These are phyloP conservation scores for Zygnema cylindricum DNA, from an alignment of 139 green algal species.

Conservation along the genomic window DNA sequence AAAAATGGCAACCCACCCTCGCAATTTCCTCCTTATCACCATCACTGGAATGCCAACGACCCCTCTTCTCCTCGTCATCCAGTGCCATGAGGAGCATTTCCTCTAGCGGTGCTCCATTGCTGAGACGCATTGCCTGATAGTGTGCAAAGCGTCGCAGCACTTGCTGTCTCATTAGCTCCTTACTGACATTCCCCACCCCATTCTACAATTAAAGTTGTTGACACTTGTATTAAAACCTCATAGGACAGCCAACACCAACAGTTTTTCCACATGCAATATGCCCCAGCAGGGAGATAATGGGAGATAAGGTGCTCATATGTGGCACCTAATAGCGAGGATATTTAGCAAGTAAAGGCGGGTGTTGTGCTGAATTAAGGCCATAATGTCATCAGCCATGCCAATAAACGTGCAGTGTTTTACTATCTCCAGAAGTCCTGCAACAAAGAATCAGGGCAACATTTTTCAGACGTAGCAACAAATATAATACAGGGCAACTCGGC, in stretches of 20 bases:
- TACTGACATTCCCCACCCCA: slow-evolving; percentile 65
- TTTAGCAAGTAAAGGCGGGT: slow-evolving; percentile 89
- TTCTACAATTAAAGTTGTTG: too few relatives aligned
- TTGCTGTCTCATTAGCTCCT: slow-evolving; percentile 89
- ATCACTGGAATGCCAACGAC: slow-evolving; percentile 68
- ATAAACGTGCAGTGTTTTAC: slow-evolving; percentile 78
- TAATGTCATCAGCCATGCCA: slow-evolving; percentile 78
- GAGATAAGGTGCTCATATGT: too few relatives aligned
- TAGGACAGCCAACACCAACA: too few relatives aligned
- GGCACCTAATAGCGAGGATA: slow-evolving; percentile 45
- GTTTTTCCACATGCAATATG: too few relatives aligned
- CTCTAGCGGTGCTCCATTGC: slow-evolving; percentile 61
- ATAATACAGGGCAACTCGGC: too few relatives aligned
- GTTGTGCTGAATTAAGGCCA: slow-evolving; percentile 80
- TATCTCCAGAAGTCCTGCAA: slow-evolving; percentile 71
- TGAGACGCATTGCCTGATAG: slow-evolving; percentile 65
- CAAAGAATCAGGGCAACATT: too few relatives aligned
- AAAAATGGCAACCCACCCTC: slow-evolving; percentile 35
- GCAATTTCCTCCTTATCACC: slow-evolving; percentile 74
- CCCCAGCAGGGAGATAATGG: too few relatives aligned
- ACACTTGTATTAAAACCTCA: too few relatives aligned
- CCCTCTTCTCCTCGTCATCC: slow-evolving; percentile 70
- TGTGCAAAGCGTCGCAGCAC: slow-evolving; percentile 68
- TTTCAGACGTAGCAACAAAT: too few relatives aligned
- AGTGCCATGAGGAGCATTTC: slow-evolving; percentile 75